phyloP scores from a whole-genome alignment of 352 stramenopile species.

The Peronospora farinosa region DNA sequence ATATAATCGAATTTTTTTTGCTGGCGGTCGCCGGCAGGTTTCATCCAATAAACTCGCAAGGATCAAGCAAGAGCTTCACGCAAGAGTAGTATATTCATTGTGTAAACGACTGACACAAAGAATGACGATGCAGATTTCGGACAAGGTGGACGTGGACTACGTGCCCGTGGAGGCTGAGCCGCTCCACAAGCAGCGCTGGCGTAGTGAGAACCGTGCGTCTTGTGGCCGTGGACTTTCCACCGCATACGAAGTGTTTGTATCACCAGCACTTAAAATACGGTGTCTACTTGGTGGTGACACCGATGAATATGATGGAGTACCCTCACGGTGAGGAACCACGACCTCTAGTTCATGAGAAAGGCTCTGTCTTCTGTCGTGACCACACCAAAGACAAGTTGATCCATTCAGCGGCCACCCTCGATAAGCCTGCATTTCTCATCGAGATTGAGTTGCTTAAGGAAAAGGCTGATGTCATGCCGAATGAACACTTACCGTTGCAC shows the following conservation, averaged over 20 bases:
- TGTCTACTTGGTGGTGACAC: conserved; percentile 40
- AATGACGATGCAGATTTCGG: background rate
- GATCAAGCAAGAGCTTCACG: background rate
- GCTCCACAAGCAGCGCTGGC: conserved; percentile 42
- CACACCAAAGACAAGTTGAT: conserved; percentile 42
- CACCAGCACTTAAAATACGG: conserved; percentile 47
- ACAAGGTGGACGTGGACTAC: conserved; percentile 23
- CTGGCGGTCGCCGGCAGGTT: no score
- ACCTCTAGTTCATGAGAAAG: conserved; percentile 27
- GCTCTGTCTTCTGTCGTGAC: conserved; percentile 47
- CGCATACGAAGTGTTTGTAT: conserved; percentile 35
- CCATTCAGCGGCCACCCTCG: conserved; percentile 30
- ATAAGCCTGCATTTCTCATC: conserved; percentile 38
- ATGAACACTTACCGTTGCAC: conserved; percentile 26
- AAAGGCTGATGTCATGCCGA: conserved; percentile 20
- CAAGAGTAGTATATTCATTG: background rate
- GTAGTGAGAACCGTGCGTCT: conserved; percentile 29
- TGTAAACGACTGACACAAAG: background rate
- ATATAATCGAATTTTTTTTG: no score
- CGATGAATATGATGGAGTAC: conserved; percentile 30
- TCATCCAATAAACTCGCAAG: no score
- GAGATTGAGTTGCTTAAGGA: conserved; percentile 48
- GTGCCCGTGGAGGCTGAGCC: conserved; percentile 45
- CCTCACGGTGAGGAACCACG: conserved; percentile 14
- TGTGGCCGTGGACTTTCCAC: conserved; percentile 31